Percentiles rank a stretch among this genome's conserved stretches.
Conservation (phyloP, 176 grass and related monocot species). For the Musa beccarii region DNA sequence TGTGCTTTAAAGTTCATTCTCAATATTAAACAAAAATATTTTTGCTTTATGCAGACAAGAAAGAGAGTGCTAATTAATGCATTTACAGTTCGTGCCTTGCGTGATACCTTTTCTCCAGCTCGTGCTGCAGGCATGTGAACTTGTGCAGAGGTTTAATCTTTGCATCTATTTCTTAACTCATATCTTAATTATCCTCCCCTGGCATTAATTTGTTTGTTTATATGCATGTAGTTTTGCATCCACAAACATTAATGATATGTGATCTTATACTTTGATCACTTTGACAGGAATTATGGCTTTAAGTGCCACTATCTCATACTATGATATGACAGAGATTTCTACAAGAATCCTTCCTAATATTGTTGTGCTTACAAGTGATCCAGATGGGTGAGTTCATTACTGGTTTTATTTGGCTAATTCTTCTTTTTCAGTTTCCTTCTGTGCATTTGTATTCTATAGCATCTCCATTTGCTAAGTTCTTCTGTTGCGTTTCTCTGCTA, state of each 20-base stretch:
- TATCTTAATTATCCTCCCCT: conserved; percentile 8
- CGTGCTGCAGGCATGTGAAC: conserved; percentile 75
- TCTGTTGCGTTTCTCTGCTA: background rate
- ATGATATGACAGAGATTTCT: conserved; percentile 94
- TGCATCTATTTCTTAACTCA: conserved; percentile 16
- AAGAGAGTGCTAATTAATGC: conserved; percentile 97
- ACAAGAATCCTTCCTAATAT: conserved; percentile 92
- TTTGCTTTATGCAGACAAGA: conserved; percentile 58
- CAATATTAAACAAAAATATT: background rate
- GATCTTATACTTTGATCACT: conserved; percentile 7
- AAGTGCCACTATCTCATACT: conserved; percentile 85
- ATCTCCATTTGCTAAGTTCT: background rate
- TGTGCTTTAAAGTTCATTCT: background rate
- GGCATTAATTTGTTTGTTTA: no score
- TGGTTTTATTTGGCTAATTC: conserved; percentile 16
- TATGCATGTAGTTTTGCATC: background rate
- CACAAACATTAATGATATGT: background rate
- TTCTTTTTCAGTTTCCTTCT: conserved; percentile 15
- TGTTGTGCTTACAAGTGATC: conserved; percentile 88
- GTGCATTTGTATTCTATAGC: background rate
- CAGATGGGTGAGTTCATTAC: conserved; percentile 53
- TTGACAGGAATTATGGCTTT: conserved; percentile 94
- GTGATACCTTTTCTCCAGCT: conserved; percentile 92
- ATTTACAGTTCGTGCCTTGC: conserved; percentile 92
- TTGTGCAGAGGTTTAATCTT: conserved; percentile 21